Evolutionary conservation across 2,329 filamentous ascomycete genomes (phyloP), one percentile per base, ranked within the genome.

Genomic region (Thyridium curvatum): DNA sequence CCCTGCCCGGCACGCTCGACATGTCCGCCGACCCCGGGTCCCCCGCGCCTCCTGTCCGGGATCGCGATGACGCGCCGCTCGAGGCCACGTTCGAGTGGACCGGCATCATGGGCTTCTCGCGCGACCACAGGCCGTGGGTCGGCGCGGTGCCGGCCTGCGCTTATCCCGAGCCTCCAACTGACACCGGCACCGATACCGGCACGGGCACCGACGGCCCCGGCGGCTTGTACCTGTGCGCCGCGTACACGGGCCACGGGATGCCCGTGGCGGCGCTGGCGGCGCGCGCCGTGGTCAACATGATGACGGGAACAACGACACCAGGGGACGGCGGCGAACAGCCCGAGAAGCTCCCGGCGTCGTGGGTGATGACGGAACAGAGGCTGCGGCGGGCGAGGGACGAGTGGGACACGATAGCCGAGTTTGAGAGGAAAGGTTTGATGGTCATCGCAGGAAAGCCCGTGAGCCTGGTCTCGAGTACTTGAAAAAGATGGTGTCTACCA

Each of bases 171-270:
- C n/a, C n/a, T n/a, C n/a, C n/a, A n/a, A n/a, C n/a, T n/a, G n/a
- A n/a, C n/a, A 90, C 54, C 65, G 71, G 0, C 58, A 72, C 37
- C 84, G 16, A 31, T 14, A 10, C 8, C 35, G 34, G 30, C 17
- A 61, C 72, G 5, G 77, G 71, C n/a, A 65, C 59, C 14, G 52
- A 66, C 3, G 78, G 68, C 18, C 62, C 58, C 15, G 55, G 68
- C 3, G 79, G 80, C 0, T 47, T 86, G 39, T 87, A 70, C 65
- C 46, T 87, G 12, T 73, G 72, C 44, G 82, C 71, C 3, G 84
- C 80, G 3, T 87, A 83, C 51, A 83, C 81, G 5, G 82, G 80
- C 0, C 85, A 90, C 56, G 86, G 86, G 0, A 88, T 89, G 84
- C 83, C 84, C 15, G 79, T 82, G 49, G 78, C 82, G 13, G 79